These are phyloP conservation scores for Colletotrichum truncatum DNA, from an alignment of 2,329 filamentous ascomycete genomes.

Conservation along the genomic window DNA sequence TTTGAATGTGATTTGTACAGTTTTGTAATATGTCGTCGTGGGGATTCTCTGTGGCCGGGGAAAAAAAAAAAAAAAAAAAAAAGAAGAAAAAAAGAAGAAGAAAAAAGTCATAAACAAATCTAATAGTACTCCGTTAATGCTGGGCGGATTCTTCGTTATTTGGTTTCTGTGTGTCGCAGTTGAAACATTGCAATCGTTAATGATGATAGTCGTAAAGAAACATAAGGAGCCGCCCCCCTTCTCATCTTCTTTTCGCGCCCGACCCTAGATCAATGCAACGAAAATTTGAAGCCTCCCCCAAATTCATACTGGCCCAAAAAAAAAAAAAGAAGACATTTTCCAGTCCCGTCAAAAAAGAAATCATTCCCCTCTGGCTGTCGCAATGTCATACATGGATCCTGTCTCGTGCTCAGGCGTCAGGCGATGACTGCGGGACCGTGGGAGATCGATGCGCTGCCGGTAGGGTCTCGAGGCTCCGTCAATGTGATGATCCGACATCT, in stretches of 20 bases:
- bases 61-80: not conserved
- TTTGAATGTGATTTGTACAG: constrained; percentile 12
- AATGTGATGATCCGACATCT: constrained; percentile 21
- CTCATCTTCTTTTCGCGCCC: not conserved
- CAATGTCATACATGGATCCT: constrained; percentile 27
- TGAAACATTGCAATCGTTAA: constrained; percentile 23
- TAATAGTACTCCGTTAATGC: constrained; percentile 30
- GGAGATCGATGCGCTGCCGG: constrained; percentile 27
- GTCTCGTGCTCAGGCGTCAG: constrained; percentile 4
- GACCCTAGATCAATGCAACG: not conserved
- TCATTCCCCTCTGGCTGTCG: constrained; percentile 23
- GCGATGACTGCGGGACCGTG: constrained; percentile 22
- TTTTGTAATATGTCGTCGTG: not conserved
- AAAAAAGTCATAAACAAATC: constrained; percentile 17
- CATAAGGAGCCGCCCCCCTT: not conserved
- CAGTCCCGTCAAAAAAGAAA: not conserved
- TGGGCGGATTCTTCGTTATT: constrained; percentile 29
- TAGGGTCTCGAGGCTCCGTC: constrained; percentile 22
- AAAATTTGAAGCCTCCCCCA: too few species aligned
- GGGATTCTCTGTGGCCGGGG: not conserved
- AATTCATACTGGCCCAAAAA: not conserved
- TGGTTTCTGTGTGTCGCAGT: constrained; percentile 15
- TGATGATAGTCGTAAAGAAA: constrained; percentile 14
- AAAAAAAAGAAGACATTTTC: not conserved
- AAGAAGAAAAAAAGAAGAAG: not conserved